Evolutionary conservation across 495 filamentous ascomycete genomes (phyloP), one percentile per base, ranked within the genome.

Genomic region (Bryoglossum gracile): DNA sequence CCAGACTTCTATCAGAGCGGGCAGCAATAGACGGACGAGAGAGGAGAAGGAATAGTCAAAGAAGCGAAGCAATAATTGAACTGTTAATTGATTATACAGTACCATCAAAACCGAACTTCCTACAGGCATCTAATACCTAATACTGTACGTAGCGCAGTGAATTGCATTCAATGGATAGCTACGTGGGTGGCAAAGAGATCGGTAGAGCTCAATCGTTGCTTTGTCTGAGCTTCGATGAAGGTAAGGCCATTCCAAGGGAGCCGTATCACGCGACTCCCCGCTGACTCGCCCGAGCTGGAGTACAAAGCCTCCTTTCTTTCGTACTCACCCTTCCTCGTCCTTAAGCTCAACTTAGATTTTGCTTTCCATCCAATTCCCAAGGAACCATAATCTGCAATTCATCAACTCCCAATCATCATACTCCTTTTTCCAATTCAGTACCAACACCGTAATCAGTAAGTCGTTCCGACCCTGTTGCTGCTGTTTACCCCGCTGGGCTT

Each of bases 401-500:
- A 43, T 30, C 41, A 28, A 43, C 24, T 43, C 21, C 14, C 41
- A 30, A 18, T 22, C n/a, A 5, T 46, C 16, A 24, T 35, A 11
- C 32, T 36, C 43, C n/a, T n/a, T n/a, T n/a, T n/a, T n/a, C 8
- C 38, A 41, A 41, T 22, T 24, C 26, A 17, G 25, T 23, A 37
- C 44, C 41, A 37, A 22, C 18, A 22, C 35, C 48, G 30, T 32
- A 43, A 51, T 44, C 48, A 51, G 48, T 51, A 44, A 51, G 48
- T 44, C 9, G 16, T 11, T 46, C 41, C 25, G 32, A 43, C 23
- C 42, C 35, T 40, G 14, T 25, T 17, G 9, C 14, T 41, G 22
- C 22, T 44, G 34, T 37, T 48, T 48, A 48, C 47, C 47, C 47
- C 47, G 25, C 47, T 16, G 18, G n/a, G n/a, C n/a, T n/a, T n/a